A percentile compares a stretch with the other conserved stretches of the same genome.
Conservation (phyloP, 1,139 yeast genomes). For the Nakaseomyces glabratus region DNA sequence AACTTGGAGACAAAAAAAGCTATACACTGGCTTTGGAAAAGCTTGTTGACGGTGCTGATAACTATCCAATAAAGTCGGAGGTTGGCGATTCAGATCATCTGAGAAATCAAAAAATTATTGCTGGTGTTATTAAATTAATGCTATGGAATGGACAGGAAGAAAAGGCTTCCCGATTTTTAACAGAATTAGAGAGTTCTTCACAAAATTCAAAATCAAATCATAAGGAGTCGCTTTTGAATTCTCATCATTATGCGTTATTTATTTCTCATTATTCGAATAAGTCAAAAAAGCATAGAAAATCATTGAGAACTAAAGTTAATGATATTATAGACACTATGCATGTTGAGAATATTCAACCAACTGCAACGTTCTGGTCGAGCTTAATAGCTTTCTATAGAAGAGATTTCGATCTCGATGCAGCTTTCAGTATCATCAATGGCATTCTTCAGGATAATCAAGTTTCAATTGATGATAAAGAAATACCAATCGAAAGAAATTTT, state of each 20-base stretch:
- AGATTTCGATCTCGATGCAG: conserved; percentile 14
- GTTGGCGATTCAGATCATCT: too few relatives aligned
- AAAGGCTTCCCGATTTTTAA: conserved; percentile 16
- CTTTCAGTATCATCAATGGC: conserved; percentile 21
- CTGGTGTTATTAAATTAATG: conserved; percentile 3
- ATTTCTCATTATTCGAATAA: conserved; percentile 17
- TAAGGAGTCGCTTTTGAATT: conserved; percentile 15
- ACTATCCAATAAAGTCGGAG: too few relatives aligned
- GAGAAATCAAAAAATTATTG: too few relatives aligned
- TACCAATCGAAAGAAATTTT: conserved; percentile 9
- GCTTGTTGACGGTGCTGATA: too few relatives aligned
- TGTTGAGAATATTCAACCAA: not conserved
- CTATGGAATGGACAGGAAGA: conserved; percentile 13
- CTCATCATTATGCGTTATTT: conserved; percentile 27
- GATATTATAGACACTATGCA: conserved; percentile 9
- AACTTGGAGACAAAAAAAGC: too few relatives aligned
- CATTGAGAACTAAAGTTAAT: conserved; percentile 8
- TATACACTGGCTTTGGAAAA: too few relatives aligned
- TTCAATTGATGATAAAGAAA: not conserved
- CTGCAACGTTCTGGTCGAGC: conserved; percentile 1
- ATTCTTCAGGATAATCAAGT: conserved; percentile 3
- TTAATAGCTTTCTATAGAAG: not conserved
- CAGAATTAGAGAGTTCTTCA: conserved; percentile 13
- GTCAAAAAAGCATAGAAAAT: conserved; percentile 1
- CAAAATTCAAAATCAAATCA: conserved; percentile 1